Conservation (phyloP, 257 asterid species). For the Primulina huaijiensis region DNA sequence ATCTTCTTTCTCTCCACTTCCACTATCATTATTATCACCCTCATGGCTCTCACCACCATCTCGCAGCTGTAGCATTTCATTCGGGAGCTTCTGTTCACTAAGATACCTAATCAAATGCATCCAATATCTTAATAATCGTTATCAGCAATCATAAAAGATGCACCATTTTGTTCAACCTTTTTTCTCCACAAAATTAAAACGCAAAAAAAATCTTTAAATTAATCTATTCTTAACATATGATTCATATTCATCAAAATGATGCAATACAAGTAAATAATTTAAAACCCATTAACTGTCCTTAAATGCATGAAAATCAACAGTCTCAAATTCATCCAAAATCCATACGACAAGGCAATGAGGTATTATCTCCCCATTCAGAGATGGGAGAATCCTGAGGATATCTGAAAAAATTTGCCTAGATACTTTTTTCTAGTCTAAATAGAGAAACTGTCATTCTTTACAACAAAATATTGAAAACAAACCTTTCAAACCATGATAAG, state of each 20-base stretch:
- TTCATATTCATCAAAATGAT: constrained; percentile 7
- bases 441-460: constrained; percentile 14
- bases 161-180: constrained; percentile 11
- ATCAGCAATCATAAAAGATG: constrained; percentile 7
- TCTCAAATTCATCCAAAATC: neutral
- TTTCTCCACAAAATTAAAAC: constrained; percentile 6
- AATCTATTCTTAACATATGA: neutral
- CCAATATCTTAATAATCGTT: constrained; percentile 18
- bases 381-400: constrained; percentile 12
- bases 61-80: constrained; percentile 67
- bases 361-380: constrained; percentile 11
- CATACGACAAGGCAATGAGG: constrained; percentile 17
- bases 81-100: constrained; percentile 73
- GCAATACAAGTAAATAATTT: constrained; percentile 10
- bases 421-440: constrained; percentile 4
- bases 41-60: constrained; percentile 30
- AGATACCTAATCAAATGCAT: constrained; percentile 59
- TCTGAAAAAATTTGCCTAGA: constrained; percentile 19
- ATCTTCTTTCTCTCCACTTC: constrained; percentile 49
- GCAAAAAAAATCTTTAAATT: constrained; percentile 2
- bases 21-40: constrained; percentile 38
- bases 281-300: constrained; percentile 1
- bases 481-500: constrained; percentile 9
- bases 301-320: constrained; percentile 11
- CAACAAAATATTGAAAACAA: constrained; percentile 8